Base-by-base conservation (phyloP, 306 rosid genomes). In the Crataegus laevigata region DNA sequence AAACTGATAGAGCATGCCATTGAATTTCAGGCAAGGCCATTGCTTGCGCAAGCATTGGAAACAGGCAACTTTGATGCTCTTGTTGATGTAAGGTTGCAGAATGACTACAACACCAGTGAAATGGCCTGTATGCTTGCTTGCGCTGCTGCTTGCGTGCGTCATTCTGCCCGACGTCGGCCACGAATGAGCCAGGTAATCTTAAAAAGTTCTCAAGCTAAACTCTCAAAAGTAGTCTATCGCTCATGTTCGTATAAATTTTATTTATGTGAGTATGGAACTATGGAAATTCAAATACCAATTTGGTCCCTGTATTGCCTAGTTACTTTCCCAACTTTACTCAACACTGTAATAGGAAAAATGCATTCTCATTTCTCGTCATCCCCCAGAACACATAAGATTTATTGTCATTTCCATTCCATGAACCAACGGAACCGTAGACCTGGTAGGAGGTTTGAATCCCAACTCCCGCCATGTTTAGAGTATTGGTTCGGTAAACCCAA, bases 11-110 rank as follows among this genome's bases (percentile, higher is more conserved):
- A 45, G 2, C 3, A 7, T 79, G 69, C 50, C 66, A 43, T 62
- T 61, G 74, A 83, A 78, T 84, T 77, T 52, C 75, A 90, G 96
- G 92, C 96, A n/a, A 86, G 90, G 78, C 96, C 96, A 75, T 79
- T 90, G 79, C 90, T 90, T 14, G 65, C 69, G 5, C 82, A 84
- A 84, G 89, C 87, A 73, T 45, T 84, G 74, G 90, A 82, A 76
- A 73, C 55, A 36, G 87, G 89, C 14, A 79, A 79, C 75, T 79
- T 90, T 8, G 82, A 73, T 61, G 81, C 63, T 62, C 80, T 88
- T 77, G 83, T 68, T 75, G 96, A 88, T 68, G 78, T 74, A 38
- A 79, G 72, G 83, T 75, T 88, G 84, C 83, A 81, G 71, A 81
- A 81, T 43, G 76, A 86, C 38, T 90, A 88, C 59, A 63, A 84